These are phyloP conservation scores for Talaromyces borbonicus DNA, from an alignment of 495 filamentous ascomycete genomes.

Conservation along the genomic window DNA sequence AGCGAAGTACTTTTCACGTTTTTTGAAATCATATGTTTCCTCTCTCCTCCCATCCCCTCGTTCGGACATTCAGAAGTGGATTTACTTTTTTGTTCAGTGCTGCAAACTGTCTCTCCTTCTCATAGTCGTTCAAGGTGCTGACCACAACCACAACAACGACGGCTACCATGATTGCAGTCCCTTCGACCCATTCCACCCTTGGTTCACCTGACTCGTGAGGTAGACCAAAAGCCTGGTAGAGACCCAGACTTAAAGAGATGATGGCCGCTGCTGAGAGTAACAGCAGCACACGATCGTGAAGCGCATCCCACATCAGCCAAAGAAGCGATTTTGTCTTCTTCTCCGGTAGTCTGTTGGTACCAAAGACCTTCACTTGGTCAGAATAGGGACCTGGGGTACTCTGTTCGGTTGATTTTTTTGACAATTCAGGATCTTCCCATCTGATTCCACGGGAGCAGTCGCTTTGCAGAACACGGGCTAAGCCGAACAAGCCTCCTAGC, in stretches of 20 bases:
- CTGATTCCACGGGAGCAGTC: slow-evolving; percentile 40
- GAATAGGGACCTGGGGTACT: slow-evolving; percentile 33
- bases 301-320: slow-evolving; percentile 58
- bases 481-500: slow-evolving; percentile 41
- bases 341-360: slow-evolving; percentile 52
- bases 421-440: too few relatives aligned
- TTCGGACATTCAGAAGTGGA: too few relatives aligned
- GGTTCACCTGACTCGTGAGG: slow-evolving; percentile 25
- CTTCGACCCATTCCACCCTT: slow-evolving; percentile 57
- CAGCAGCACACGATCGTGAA: slow-evolving; percentile 63
- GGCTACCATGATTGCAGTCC: slow-evolving; percentile 57
- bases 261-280: slow-evolving; percentile 59
- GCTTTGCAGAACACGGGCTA: slow-evolving; percentile 46
- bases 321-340: slow-evolving; percentile 57
- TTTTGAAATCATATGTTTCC: too few relatives aligned
- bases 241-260: slow-evolving; percentile 62
- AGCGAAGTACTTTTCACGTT: too few relatives aligned
- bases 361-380: slow-evolving; percentile 23
- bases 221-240: slow-evolving; percentile 42
- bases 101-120: slow-evolving; percentile 54
- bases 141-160: slow-evolving; percentile 56
- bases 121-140: slow-evolving; percentile 54
- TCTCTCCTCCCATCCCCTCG: too few relatives aligned
- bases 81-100: slow-evolving; percentile 44
- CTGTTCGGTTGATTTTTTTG: slow-evolving; percentile 22